Base-by-base conservation (phyloP, 2,329 filamentous ascomycete genomes). In the Calcarisporium arbuscula region DNA sequence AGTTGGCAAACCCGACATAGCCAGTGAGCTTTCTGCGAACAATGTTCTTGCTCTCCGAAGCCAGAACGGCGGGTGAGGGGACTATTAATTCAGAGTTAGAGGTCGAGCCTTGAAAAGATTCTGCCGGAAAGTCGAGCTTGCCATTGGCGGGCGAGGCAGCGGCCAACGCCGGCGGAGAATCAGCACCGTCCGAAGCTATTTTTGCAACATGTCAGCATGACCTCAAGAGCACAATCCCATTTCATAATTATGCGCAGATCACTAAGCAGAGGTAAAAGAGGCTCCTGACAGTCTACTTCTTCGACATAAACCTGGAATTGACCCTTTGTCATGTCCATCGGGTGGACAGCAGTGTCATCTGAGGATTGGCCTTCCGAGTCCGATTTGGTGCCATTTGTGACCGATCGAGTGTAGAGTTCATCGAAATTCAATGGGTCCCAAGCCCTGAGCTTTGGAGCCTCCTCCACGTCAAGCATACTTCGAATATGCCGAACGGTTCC, bases 11-110 rank as follows among this genome's bases (percentile, higher is more conserved):
- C 48, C 92, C 92, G 56, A 98, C 92, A 56, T 96, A 98, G 58
- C 92, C 92, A 32, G 92, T 96, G 60, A 98, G 73, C 75, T 98
- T 98, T 66, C 92, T 80, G 66, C 92, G 86, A 54, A 98, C 90
- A 62, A 98, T 94, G 73, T 98, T 96, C 66, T 82, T 82, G 74
- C 82, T 82, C 55, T 87, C 83, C 55, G 70, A 76, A 49, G 72
- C 66, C 48, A 76, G 70, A 34, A 54, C 46, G 41, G 55, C 48
- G 51, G 56, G 57, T 47, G 56, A 52, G 32, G 58, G 50, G 36
- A 54, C 54, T 54, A 51, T 44, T 42, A 45, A 36, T 29, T 28
- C 38, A 30, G 38, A 35, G 56, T 66, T 58, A 61, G 62, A 61
- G 50, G 46, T 47, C 42, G 47, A 40, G 45, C 51, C 51, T 50